Evolutionary conservation across 2,329 filamentous ascomycete species (phyloP).

Genomic region (Aspergillus sp.): DNA sequence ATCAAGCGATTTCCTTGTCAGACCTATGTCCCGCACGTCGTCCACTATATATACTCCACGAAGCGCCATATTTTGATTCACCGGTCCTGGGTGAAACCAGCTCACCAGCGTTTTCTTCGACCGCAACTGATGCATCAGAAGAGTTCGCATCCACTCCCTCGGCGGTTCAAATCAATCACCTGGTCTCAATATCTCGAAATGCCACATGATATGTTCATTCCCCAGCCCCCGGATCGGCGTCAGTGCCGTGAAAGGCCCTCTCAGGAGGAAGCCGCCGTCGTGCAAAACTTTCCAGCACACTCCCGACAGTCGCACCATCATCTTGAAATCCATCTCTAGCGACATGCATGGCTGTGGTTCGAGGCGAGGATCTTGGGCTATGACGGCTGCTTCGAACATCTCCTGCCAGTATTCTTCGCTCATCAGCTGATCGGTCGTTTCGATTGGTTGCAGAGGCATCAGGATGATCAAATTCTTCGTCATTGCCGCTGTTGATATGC

Average conservation of each 20-base stretch:
- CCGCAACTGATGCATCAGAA: background rate
- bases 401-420: background rate
- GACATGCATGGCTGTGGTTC: background rate
- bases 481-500: background rate
- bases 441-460: background rate
- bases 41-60: too few species aligned
- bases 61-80: too few species aligned
- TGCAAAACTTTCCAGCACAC: background rate
- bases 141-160: background rate
- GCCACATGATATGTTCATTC: background rate
- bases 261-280: background rate
- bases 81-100: background rate
- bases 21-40: too few species aligned
- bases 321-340: background rate
- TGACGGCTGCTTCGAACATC: background rate
- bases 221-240: background rate
- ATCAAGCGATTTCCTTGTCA: too few species aligned
- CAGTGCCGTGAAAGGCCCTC: background rate
- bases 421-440: background rate
- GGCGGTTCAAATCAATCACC: too few species aligned
- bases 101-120: background rate
- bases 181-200: background rate
- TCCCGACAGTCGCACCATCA: background rate
- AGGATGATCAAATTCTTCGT: background rate
- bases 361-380: background rate